These are phyloP conservation scores for Glaciozyma antarctica DNA, from an alignment of 768 basidiomycete species.

Conservation along the genomic window DNA sequence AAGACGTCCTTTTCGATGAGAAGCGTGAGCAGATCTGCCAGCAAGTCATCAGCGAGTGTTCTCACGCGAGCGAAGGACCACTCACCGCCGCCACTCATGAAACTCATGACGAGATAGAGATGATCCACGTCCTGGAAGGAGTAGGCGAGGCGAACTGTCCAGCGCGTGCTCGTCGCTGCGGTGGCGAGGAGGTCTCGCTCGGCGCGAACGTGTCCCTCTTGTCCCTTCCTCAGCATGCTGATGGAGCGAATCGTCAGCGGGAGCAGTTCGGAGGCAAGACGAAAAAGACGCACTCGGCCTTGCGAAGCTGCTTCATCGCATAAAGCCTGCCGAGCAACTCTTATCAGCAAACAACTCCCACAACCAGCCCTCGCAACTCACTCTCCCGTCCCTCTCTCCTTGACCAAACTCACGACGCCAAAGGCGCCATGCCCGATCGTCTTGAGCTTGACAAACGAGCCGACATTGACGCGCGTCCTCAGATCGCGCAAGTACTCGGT, in stretches of 20 bases:
- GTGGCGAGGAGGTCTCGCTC: constrained; percentile 85
- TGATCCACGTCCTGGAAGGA: constrained; percentile 92
- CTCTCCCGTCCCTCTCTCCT: constrained; percentile 64
- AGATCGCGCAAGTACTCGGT: constrained; percentile 78
- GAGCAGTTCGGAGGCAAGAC: neutral
- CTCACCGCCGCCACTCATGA: constrained; percentile 19
- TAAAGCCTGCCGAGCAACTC: constrained; percentile 46
- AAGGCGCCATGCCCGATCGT: constrained; percentile 68
- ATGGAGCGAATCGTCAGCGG: too few species aligned
- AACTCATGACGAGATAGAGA: constrained; percentile 66
- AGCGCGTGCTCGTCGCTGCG: constrained; percentile 66
- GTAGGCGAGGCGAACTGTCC: constrained; percentile 89
- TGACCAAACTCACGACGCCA: constrained; percentile 87
- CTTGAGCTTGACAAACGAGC: constrained; percentile 78
- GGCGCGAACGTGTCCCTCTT: constrained; percentile 93
- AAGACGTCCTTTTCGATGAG: constrained; percentile 60
- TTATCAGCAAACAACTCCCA: neutral
- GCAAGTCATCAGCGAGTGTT: constrained; percentile 46
- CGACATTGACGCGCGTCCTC: constrained; percentile 69
- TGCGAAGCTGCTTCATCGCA: constrained; percentile 88
- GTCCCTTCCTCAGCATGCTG: constrained; percentile 89
- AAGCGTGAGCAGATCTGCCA: constrained; percentile 40
- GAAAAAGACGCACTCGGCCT: constrained; percentile 14
- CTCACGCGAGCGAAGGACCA: constrained; percentile 33
- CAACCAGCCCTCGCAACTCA: neutral